Evolutionary conservation across 2,329 filamentous ascomycete species (phyloP).

Genomic region (Exophiala sp.): DNA sequence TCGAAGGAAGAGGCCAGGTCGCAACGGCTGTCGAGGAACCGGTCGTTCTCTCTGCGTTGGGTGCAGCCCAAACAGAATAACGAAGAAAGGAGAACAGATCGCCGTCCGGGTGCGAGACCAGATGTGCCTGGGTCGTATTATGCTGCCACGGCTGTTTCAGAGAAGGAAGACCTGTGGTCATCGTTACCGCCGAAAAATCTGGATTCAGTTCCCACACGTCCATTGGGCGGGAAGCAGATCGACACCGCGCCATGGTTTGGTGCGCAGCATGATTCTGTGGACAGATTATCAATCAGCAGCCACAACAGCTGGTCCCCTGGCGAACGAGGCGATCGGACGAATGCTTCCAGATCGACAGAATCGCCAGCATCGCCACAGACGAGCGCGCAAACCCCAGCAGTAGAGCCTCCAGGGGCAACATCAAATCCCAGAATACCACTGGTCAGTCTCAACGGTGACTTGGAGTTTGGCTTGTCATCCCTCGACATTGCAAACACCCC

Average conservation of each 20-base stretch:
- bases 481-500: constrained; percentile 10
- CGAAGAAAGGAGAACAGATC: constrained; percentile 4
- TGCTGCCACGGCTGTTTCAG: constrained; percentile 16
- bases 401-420: neutral
- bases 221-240: neutral
- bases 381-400: neutral
- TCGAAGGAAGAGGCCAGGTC: constrained; percentile 20
- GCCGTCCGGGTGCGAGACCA: neutral
- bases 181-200: constrained; percentile 4
- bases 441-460: constrained; percentile 8
- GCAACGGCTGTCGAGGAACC: constrained; percentile 21
- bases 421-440: constrained; percentile 1
- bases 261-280: constrained; percentile 2
- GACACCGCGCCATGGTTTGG: neutral
- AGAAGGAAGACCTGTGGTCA: constrained; percentile 7
- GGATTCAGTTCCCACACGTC: constrained; percentile 6
- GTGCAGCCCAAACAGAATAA: constrained; percentile 20
- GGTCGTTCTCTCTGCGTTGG: constrained; percentile 19
- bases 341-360: neutral
- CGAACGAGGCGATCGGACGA: neutral
- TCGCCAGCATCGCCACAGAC: constrained; percentile 5
- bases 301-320: neutral
- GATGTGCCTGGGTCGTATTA: constrained; percentile 9
- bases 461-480: constrained; percentile 12
- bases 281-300: neutral